Conservation (phyloP, 257 asterid genomes). For the Haberlea rhodopensis region DNA sequence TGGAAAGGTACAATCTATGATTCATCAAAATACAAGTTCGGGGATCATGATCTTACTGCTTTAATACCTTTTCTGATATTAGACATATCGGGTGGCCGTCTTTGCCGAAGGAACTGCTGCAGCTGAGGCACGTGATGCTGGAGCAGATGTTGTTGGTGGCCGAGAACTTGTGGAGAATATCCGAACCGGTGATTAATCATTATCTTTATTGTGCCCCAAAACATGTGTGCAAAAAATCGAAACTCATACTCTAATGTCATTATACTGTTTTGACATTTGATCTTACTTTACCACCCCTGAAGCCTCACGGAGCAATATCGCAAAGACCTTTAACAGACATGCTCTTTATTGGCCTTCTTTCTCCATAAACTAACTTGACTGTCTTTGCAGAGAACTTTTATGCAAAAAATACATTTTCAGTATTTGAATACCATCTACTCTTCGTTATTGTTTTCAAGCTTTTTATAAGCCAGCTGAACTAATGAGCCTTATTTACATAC, state of each 20-base stretch:
- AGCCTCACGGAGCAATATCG: neutral
- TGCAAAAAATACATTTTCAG: slow-evolving; percentile 11
- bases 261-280: neutral
- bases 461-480: neutral
- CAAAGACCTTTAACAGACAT: neutral
- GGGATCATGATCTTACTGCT: slow-evolving; percentile 22
- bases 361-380: neutral
- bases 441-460: neutral
- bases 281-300: neutral
- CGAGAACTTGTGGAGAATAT: slow-evolving; percentile 76
- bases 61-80: slow-evolving; percentile 32
- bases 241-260: neutral
- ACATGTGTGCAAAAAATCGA: neutral
- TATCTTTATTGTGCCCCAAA: slow-evolving; percentile 6
- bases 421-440: slow-evolving; percentile 11
- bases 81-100: slow-evolving; percentile 79
- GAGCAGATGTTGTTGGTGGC: slow-evolving; percentile 94
- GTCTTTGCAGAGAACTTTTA: slow-evolving; percentile 1
- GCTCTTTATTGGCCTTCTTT: neutral
- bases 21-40: slow-evolving; percentile 14
- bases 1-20: slow-evolving; percentile 64
- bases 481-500: slow-evolving; percentile 33
- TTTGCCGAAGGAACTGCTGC: slow-evolving; percentile 99
- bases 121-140: slow-evolving; percentile 91
- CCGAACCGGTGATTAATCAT: slow-evolving; percentile 47